These are phyloP conservation scores for Sodiomyces alkalinus DNA, from an alignment of 2,329 filamentous ascomycete species.

Conservation along the genomic window DNA sequence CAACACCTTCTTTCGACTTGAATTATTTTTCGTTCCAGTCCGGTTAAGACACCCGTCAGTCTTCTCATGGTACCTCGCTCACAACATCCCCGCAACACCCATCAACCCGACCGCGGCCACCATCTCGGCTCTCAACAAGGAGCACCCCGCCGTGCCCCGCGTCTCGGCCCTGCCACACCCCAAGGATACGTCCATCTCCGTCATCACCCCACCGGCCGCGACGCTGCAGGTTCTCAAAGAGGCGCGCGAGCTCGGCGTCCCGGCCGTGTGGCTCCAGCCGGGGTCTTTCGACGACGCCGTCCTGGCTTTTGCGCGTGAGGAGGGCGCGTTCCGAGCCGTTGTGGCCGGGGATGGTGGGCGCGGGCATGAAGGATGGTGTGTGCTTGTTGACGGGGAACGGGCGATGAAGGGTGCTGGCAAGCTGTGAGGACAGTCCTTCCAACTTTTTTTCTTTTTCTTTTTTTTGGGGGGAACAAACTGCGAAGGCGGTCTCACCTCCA, in stretches of 20 bases:
- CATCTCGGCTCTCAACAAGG: constrained; percentile 35
- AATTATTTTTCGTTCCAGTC: too few species aligned
- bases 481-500: too few species aligned
- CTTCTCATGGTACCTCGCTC: constrained; percentile 74
- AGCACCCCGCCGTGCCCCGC: constrained; percentile 49
- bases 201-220: constrained; percentile 73
- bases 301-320: constrained; percentile 47
- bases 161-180: constrained; percentile 53
- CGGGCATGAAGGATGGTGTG: constrained; percentile 70
- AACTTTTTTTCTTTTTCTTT: too few species aligned
- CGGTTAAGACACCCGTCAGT: constrained; percentile 36
- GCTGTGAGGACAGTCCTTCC: too few species aligned
- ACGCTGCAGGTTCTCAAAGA: constrained; percentile 63
- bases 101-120: constrained; percentile 59
- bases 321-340: constrained; percentile 51
- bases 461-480: too few species aligned
- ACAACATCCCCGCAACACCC: constrained; percentile 62
- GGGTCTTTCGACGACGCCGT: constrained; percentile 72
- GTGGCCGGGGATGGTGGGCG: constrained; percentile 48
- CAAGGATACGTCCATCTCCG: constrained; percentile 56
- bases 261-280: constrained; percentile 78
- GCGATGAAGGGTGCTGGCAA: constrained; percentile 42
- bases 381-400: constrained; percentile 67
- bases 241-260: constrained; percentile 58
- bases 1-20: background rate